Conservation (phyloP, 495 filamentous ascomycete species). For the Jackrogersella minutella region DNA sequence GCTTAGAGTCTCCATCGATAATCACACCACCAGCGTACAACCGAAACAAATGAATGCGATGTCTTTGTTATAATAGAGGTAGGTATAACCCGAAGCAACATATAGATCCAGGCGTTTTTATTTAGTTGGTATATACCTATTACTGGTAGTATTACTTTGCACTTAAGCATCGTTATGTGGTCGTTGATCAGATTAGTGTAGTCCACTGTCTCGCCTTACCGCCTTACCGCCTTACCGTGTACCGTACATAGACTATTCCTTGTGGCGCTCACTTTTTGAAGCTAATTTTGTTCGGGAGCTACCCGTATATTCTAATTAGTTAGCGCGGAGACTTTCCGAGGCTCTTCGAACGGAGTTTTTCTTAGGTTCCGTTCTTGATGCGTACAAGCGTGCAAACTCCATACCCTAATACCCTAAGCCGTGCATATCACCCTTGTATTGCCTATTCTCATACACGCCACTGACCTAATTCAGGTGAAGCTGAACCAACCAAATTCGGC, state of each 20-base stretch:
- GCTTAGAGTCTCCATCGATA: constrained; percentile 1
- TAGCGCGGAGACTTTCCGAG: constrained; percentile 1
- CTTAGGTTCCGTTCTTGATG: constrained; percentile 24
- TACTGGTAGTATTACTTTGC: no score
- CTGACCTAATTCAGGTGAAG: not conserved
- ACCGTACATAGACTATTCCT: no score
- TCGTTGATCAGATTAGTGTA: no score
- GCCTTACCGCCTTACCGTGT: no score
- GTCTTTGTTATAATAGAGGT: not conserved
- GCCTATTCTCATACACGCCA: not conserved
- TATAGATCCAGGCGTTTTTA: not conserved
- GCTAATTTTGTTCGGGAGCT: constrained; percentile 8
- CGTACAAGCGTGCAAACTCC: constrained; percentile 13
- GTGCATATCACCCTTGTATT: constrained; percentile 1
- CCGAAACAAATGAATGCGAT: not conserved
- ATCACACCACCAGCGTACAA: constrained; percentile 6
- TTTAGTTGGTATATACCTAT: no score
- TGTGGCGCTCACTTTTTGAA: not conserved
- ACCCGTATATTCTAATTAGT: not conserved
- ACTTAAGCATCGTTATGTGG: no score
- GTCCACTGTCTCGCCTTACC: not conserved
- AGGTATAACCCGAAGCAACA: not conserved
- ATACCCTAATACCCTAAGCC: not conserved
- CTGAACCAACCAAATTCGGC: constrained; percentile 10
- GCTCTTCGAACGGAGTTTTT: constrained; percentile 3